These are phyloP conservation scores for Suillus alpinus DNA, from an alignment of 768 basidiomycete species.

Conservation along the genomic window DNA sequence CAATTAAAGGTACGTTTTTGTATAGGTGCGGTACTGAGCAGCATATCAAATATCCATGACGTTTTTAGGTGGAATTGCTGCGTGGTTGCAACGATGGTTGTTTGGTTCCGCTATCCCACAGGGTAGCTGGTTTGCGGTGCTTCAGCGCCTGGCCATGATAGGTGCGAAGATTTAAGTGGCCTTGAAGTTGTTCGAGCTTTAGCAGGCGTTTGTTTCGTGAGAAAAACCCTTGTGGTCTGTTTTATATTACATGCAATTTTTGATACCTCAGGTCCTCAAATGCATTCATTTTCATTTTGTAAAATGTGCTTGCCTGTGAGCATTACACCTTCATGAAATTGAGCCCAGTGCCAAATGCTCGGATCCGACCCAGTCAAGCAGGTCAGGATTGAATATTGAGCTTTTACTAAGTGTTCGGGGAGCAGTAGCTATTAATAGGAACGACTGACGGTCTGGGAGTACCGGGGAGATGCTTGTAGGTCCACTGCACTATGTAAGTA, in stretches of 20 bases:
- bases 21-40: neutral
- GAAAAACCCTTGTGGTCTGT: too few species aligned
- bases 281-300: neutral
- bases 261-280: neutral
- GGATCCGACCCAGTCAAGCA: neutral
- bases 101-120: neutral
- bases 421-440: too few species aligned
- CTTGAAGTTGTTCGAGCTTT: neutral
- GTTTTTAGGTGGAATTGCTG: neutral
- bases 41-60: neutral
- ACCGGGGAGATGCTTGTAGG: too few species aligned
- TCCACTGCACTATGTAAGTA: too few species aligned
- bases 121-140: neutral
- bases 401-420: too few species aligned
- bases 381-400: too few species aligned
- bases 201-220: neutral
- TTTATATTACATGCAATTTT: too few species aligned
- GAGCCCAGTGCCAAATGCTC: neutral
- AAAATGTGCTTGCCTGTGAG: neutral
- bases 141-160: neutral
- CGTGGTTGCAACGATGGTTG: neutral
- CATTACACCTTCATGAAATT: neutral
- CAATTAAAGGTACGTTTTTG: slow-evolving; percentile 27
- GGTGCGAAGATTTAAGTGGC: neutral
- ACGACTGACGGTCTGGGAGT: too few species aligned